Evolutionary conservation across 345 rosid genomes (phyloP), one percentile per base, ranked within the genome.

Genomic region (Hibiscus trionum): DNA sequence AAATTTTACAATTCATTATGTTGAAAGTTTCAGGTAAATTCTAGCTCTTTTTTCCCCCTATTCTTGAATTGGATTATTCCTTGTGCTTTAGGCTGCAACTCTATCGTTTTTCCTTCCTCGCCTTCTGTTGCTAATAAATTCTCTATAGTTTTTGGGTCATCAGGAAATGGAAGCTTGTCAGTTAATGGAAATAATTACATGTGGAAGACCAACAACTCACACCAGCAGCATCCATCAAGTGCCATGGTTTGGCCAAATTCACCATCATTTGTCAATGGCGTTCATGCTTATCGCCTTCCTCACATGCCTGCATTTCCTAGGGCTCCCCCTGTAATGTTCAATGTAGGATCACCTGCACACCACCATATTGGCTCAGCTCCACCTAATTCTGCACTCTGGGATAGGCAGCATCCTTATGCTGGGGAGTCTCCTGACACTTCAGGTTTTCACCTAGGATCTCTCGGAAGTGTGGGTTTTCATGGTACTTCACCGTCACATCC

Each of bases 291-390:
- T 82, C 87, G 83, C 39, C 76, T 83, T 61, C 72, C 86, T 21
- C 89, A 79, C 71, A 76, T 85, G 73, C 85, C 88, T 71, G 91
- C 87, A 77, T 83, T 82, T 83, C 85, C 91, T 64, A 82, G 88
- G 77, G 87, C 82, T 62, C 89, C 96, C 50, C 72, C 96, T 61
- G 77, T 85, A 47, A 77, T 85, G 86, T 77, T 84, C 76, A 88
- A 83, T 66, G 56, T 87, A 67, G 81, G 80, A 59, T 73, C 91
- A 17, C 87, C 97, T 59, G 86, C 83, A 78, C 84, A 83, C 78
- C 97, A 88, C 74, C 93, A 84, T 66, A 84, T 90, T 72, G 96
- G 98, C 77, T 95, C 99, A 35, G 96, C 93, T 3, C 97, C 96
- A 39, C 82, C 88, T 67, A 86, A 86, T 80, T 82, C 86, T 39